Evolutionary conservation across 805 yeast genomes (phyloP), one percentile per base, ranked within the genome.

Genomic region (Scheffersomyces stipitis): DNA sequence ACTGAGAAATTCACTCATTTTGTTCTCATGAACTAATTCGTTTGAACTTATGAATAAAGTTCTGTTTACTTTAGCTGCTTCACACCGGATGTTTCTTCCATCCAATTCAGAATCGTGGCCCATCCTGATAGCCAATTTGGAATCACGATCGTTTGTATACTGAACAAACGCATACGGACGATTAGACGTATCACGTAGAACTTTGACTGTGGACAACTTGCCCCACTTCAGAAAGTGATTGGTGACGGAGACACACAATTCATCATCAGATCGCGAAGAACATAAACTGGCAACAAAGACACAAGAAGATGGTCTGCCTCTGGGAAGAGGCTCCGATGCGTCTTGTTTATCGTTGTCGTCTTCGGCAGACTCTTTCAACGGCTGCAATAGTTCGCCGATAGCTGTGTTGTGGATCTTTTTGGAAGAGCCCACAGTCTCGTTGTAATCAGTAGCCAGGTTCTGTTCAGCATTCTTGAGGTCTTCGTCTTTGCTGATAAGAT

Each of bases 111-210:
- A 71, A 38, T 81, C 80, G 50, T 86, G 91, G 8, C 88, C 95
- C 41, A 71, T 69, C 14, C 56, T 60, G 36, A 88, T 73, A 1
- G 96, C 96, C 4, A 45, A 54, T 42, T 72, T 69, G 4, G 95
- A 89, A 46, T 84, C 91, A 6, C 62, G 67, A 45, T 84, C 93
- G 38, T 67, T 77, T 6, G 78, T 68, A 56, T 85, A 89, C 63
- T 89, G 96, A 31, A 89, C 96, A 71, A 89, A 89, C 0, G 96
- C 96, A 62, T 89, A 89, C 2, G 97, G 97, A 31, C 96, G 40
- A 31, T 84, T 83, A 15, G 80, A 71, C 12, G 84, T 79, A 63
- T 89, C 96, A 36, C 96, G 70, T 40, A 89, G 69, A 2, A 89
- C 96, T 54, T 89, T 89, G 12, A 87, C 95, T 15, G 83, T 65